Evolutionary conservation across 805 yeast species (phyloP).

Genomic region (Torulaspora franciscae): DNA sequence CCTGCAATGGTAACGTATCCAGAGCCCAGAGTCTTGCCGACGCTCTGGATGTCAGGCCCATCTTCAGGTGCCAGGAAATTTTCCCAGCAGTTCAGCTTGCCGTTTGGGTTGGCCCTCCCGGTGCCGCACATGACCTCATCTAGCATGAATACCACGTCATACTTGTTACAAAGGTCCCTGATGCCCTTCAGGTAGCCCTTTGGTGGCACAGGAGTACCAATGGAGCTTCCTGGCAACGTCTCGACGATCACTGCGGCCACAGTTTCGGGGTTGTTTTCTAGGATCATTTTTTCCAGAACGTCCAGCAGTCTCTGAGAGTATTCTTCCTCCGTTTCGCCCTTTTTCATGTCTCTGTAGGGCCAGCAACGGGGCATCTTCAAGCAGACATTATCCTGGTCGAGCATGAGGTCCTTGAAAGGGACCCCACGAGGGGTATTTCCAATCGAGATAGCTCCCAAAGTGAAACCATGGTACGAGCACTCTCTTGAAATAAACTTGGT

Average conservation of each 20-base stretch:
- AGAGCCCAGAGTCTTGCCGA: constrained; percentile 47
- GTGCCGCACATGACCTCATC: constrained; percentile 59
- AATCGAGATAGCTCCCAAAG: constrained; percentile 43
- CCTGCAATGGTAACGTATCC: constrained; percentile 50
- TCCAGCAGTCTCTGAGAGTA: constrained; percentile 38
- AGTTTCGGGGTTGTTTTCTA: constrained; percentile 42
- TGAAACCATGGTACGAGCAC: constrained; percentile 47
- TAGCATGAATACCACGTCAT: constrained; percentile 45
- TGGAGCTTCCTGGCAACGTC: constrained; percentile 45
- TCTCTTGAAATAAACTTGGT: constrained; percentile 42
- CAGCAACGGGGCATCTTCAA: constrained; percentile 34
- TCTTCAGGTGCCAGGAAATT: constrained; percentile 38
- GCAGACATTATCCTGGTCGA: constrained; percentile 26
- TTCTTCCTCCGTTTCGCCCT: constrained; percentile 39
- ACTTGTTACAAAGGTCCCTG: constrained; percentile 46
- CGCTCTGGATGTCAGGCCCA: constrained; percentile 45
- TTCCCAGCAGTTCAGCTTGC: constrained; percentile 46
- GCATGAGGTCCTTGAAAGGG: constrained; percentile 32
- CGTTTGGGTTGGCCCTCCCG: constrained; percentile 43
- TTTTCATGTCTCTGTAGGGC: constrained; percentile 34
- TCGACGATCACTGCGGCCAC: constrained; percentile 43
- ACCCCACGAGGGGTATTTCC: constrained; percentile 38
- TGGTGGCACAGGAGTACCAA: constrained; percentile 44
- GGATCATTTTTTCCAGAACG: constrained; percentile 41
- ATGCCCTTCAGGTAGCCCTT: constrained; percentile 46